phyloP scores from a whole-genome alignment of 2,329 filamentous ascomycete genomes.

The Fusarium continuum region DNA sequence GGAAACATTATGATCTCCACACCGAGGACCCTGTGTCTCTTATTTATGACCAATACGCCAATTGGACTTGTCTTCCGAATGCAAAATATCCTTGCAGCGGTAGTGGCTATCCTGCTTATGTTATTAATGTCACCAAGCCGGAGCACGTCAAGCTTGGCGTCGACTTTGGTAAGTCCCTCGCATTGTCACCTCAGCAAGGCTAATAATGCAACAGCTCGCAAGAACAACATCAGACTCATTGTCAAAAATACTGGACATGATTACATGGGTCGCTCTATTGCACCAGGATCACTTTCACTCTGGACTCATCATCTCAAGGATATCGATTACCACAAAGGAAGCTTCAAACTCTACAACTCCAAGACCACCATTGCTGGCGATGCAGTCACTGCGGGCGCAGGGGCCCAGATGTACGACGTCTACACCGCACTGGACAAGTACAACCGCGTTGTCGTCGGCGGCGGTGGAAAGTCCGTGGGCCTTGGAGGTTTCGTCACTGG shows the following conservation, averaged over 20 bases:
- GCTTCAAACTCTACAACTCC: constrained; percentile 55
- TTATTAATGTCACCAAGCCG: constrained; percentile 48
- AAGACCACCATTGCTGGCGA: constrained; percentile 54
- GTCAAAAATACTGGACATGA: constrained; percentile 56
- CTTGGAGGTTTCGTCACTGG: constrained; percentile 69
- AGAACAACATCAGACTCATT: constrained; percentile 54
- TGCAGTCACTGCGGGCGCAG: constrained; percentile 63
- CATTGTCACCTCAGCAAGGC: fast-evolving
- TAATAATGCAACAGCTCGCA: constrained; percentile 45
- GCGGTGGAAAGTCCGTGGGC: constrained; percentile 64
- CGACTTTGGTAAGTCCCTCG: constrained; percentile 52
- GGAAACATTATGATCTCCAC: constrained; percentile 45
- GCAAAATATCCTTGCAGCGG: constrained; percentile 47
- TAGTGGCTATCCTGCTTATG: constrained; percentile 49
- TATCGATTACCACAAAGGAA: constrained; percentile 49
- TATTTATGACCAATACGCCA: constrained; percentile 55
- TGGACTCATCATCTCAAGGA: constrained; percentile 61
- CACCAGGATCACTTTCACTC: constrained; percentile 61
- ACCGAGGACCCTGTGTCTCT: constrained; percentile 45
- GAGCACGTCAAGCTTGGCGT: constrained; percentile 49
- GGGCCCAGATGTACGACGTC: constrained; percentile 60
- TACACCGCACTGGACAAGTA: constrained; percentile 56
- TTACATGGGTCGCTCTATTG: constrained; percentile 56
- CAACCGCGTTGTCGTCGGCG: constrained; percentile 63
- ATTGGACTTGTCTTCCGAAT: constrained; percentile 61